Evolutionary conservation across 345 rosid genomes (phyloP).

Genomic region (Populus nigra): DNA sequence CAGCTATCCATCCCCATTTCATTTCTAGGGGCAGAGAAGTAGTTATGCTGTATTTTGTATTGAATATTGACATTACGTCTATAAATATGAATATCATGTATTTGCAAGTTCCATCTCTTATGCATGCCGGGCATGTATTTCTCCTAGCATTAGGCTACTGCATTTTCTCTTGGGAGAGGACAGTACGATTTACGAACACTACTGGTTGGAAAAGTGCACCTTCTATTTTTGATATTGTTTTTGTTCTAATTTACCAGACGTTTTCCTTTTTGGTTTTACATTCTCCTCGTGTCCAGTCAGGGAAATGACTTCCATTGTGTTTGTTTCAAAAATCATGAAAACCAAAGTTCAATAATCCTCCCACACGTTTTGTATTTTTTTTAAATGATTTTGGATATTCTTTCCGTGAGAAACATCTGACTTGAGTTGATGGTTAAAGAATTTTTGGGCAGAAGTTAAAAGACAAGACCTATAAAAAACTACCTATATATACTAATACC

Average conservation of each 20-base stretch:
- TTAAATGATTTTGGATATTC: too few species aligned
- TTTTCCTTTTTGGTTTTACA: neutral
- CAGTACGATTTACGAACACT: neutral
- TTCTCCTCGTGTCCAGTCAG: neutral
- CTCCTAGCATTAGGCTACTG: neutral
- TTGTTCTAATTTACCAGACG: neutral
- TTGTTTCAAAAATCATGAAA: too few species aligned
- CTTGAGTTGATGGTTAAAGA: too few species aligned
- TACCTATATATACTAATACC: too few species aligned
- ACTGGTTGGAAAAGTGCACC: neutral
- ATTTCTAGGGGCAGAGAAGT: neutral
- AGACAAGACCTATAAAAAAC: too few species aligned
- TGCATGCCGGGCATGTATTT: neutral
- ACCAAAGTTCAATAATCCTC: too few species aligned
- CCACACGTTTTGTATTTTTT: too few species aligned
- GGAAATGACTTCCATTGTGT: neutral
- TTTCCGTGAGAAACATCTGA: too few species aligned
- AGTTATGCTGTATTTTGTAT: neutral
- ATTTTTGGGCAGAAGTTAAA: too few species aligned
- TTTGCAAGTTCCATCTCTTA: neutral
- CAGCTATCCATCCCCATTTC: neutral
- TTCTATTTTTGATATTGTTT: neutral
- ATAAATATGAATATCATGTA: neutral
- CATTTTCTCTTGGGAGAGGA: neutral
- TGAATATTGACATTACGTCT: neutral